Evolutionary conservation across 192 early-diverging fungal species (phyloP), one percentile per base, ranked within the genome.

Genomic region (Podila horticola): DNA sequence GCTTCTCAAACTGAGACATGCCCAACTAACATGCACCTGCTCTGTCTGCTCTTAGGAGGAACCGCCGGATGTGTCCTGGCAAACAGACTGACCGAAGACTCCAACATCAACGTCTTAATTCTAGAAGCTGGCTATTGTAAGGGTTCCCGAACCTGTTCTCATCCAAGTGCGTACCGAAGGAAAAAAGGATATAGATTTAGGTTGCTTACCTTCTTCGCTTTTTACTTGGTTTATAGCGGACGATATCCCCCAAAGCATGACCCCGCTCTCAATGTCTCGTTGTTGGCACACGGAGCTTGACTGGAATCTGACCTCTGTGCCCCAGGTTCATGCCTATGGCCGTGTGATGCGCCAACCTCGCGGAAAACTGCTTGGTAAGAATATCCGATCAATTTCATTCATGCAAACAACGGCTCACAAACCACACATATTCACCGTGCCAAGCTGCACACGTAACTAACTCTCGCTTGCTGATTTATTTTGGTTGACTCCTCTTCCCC

Each of bases 1-100:
- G n/a, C n/a, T n/a, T n/a, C n/a, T n/a, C 12, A 45, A 45, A 45
- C 41, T 3, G 41, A 12, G 13, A 4, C 41, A 4, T 17, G 13
- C 2, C 12, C 41, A 15, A 4, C 15, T 45, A 45, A 45, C 41
- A 17, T 12, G 41, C 1, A 4, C 17, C 17, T 60, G 29, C 1
- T 24, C 1, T 61, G 5, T 33, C 1, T 34, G 3, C 12, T 30
- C 24, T 33, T 72, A 71, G 69, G 69, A 38, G 83, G 75, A 62
- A 79, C 83, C 3, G 74, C 75, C n/a, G 83, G 83, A 20, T 79
- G 83, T 48, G 71, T 79, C 11, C 48, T 84, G 30, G 83, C 83
- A 10, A 65, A 62, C n/a, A 67, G 83, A 59, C 45, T 84, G 26
- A n/a, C 74, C 5, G 83, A 77, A 30, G 66, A 77, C 31, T 62